Conservation (phyloP, 768 basidiomycete genomes). For the Ramaria sp. region DNA sequence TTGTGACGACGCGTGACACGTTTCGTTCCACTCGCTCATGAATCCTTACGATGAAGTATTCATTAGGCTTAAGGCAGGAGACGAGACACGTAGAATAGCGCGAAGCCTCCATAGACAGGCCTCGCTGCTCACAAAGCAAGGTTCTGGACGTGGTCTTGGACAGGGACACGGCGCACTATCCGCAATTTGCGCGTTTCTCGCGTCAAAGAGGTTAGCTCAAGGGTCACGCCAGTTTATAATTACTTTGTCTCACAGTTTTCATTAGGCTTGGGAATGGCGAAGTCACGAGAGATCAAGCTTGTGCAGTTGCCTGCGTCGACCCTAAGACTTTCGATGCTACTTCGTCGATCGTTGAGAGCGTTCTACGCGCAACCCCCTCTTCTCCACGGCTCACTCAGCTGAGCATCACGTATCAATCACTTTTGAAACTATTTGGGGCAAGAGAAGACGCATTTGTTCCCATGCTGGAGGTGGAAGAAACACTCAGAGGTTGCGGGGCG, state of each 20-base stretch:
- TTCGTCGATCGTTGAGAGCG: neutral
- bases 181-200: constrained; percentile 5
- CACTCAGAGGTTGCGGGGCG: neutral
- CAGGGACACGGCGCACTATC: neutral
- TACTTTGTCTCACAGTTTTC: neutral
- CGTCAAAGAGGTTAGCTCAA: neutral
- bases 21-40: no score
- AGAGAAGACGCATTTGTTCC: constrained; percentile 5
- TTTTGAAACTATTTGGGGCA: neutral
- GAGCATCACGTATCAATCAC: neutral
- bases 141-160: no score
- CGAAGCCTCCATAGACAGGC: no score
- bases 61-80: no score
- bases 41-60: no score
- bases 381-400: neutral
- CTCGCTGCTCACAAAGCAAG: no score
- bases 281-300: neutral
- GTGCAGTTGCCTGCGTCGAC: neutral
- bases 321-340: constrained; percentile 2
- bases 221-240: neutral
- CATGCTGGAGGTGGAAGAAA: neutral
- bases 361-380: neutral
- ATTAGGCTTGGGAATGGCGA: constrained; percentile 3
- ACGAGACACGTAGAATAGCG: no score
- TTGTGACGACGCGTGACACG: neutral